Conservation (phyloP, 495 filamentous ascomycete species). For the Aspergillus hancockii region DNA sequence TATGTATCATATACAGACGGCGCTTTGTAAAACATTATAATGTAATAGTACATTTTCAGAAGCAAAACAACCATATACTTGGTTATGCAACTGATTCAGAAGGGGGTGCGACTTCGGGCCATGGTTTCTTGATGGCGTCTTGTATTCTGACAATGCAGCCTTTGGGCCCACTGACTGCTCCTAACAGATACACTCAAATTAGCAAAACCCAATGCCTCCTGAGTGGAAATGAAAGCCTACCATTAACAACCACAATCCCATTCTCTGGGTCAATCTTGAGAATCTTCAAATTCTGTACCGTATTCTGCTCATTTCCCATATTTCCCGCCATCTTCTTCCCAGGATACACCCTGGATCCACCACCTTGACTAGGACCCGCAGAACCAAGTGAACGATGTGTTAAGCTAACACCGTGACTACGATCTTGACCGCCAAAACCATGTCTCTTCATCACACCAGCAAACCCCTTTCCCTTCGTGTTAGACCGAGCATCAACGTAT, state of each 20-base stretch:
- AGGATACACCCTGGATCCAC: constrained; percentile 86
- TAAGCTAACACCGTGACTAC: constrained; percentile 90
- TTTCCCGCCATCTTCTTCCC: constrained; percentile 97
- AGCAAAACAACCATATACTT: constrained; percentile 15
- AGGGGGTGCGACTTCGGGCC: constrained; percentile 58
- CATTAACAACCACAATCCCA: constrained; percentile 86
- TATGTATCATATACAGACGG: constrained; percentile 51
- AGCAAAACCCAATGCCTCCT: not conserved
- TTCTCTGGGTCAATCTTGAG: constrained; percentile 81
- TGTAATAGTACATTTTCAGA: constrained; percentile 45
- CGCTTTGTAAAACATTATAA: constrained; percentile 44
- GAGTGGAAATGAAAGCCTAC: constrained; percentile 37
- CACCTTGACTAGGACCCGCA: constrained; percentile 81
- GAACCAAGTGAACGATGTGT: constrained; percentile 90
- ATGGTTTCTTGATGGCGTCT: constrained; percentile 89
- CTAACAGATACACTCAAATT: constrained; percentile 34
- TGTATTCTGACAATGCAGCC: constrained; percentile 80
- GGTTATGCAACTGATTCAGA: constrained; percentile 42
- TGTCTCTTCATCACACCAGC: constrained; percentile 96
- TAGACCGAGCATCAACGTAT: constrained; percentile 80
- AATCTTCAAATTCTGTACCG: constrained; percentile 86
- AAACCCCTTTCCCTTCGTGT: constrained; percentile 84
- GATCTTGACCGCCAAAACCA: constrained; percentile 83
- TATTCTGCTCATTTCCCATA: constrained; percentile 87
- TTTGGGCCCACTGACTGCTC: constrained; percentile 81